Evolutionary conservation across 148 eudicot species (phyloP).

Genomic region (Rhododendron ferrugineum): DNA sequence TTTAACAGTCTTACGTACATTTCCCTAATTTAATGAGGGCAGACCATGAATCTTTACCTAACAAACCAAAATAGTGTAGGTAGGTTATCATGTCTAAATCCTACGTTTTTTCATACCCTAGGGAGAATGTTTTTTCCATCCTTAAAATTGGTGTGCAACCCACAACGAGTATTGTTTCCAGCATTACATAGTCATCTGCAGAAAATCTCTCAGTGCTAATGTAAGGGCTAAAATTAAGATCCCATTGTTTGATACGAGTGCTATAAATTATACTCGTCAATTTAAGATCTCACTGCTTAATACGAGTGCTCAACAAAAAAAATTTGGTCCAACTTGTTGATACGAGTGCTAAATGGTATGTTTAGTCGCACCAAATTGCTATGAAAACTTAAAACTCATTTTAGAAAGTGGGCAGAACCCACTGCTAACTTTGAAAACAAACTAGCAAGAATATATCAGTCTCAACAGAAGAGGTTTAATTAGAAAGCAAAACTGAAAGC

Average conservation of each 20-base stretch:
- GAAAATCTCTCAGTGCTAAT: neutral
- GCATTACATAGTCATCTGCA: neutral
- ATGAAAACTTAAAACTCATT: neutral
- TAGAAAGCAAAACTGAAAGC: conserved; percentile 6
- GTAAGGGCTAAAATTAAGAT: neutral
- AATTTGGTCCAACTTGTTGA: neutral
- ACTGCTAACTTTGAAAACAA: conserved; percentile 6
- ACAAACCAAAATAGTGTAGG: neutral
- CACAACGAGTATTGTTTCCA: neutral
- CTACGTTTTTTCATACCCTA: neutral
- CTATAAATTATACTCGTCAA: neutral
- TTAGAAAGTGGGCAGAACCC: neutral
- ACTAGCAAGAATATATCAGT: neutral
- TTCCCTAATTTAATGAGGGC: neutral
- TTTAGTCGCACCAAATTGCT: neutral
- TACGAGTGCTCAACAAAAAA: neutral
- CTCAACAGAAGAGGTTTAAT: conserved; percentile 8
- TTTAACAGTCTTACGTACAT: neutral
- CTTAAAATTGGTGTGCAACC: neutral
- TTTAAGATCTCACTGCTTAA: neutral
- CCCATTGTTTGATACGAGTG: neutral
- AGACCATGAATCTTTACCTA: neutral
- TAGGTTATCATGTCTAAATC: neutral
- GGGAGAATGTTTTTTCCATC: neutral
- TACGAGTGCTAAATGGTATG: neutral